Evolutionary conservation across 208 protist species (phyloP), one percentile per base, ranked within the genome.

Genomic region (Leptomonas seymouri): DNA sequence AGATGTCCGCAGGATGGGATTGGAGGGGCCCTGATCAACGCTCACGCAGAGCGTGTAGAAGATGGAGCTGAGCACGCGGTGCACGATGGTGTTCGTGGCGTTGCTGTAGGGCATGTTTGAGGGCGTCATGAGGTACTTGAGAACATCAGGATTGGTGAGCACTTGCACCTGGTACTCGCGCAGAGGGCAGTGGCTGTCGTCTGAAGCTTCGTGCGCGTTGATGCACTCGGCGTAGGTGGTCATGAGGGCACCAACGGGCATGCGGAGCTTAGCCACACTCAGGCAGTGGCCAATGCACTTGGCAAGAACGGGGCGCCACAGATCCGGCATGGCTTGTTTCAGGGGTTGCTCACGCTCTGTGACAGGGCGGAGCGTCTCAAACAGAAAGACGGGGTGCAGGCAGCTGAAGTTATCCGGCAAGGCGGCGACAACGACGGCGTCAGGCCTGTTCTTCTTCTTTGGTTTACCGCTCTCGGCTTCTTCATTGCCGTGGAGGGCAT

Each of bases 211-310:
- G 4, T 68, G n/a, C 18, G 42, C 30, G 50, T 79, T 71, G 11
- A 89, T 55, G 23, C 75, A 75, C 65, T 92, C 85, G 0, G 75
- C 74, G 68, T 93, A 93, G 25, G 78, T 81, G 21, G 79, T 54
- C 46, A 91, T 64, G 34, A 91, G 67, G 25, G 75, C 80, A 6
- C 80, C 77, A 54, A 87, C 81, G 18, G 80, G 85, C 36, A 79
- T 48, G 49, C 85, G 84, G 30, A 93, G 84, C 23, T 71, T 49
- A 42, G 85, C 58, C 55, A 87, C 83, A 39, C 72, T 80, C 3
- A 90, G 31, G 51, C 84, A 85, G 45, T 75, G 56, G 1, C 68
- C 73, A 16, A 84, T 54, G 27, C 67, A 60, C 51, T 75, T 61
- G 36, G 74, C 20, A 11, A 83, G 64, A 5, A 49, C 27, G 28